Conservation (phyloP, 1,139 yeast species). For the Sugiyamaella neomexicana region DNA sequence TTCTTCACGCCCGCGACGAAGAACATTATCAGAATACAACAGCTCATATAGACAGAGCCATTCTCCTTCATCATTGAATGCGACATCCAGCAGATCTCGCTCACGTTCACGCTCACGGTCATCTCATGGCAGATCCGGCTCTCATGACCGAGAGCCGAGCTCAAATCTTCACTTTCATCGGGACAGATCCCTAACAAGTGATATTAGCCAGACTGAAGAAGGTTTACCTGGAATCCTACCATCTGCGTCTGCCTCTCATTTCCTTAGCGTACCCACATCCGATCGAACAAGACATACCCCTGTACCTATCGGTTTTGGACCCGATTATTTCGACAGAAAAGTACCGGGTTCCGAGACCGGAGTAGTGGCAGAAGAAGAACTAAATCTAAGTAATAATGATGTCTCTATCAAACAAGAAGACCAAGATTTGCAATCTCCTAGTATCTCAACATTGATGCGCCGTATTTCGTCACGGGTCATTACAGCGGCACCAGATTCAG, state of each 20-base stretch:
- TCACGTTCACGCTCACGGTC: background rate
- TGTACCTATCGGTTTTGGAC: background rate
- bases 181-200: background rate
- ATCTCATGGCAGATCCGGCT: background rate
- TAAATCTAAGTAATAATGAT: background rate
- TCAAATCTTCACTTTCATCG: constrained; percentile 1
- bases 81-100: background rate
- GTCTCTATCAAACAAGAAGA: background rate
- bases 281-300: background rate
- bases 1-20: background rate
- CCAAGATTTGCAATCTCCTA: background rate
- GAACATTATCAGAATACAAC: background rate
- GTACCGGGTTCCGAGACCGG: no score
- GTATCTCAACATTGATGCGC: constrained; percentile 8
- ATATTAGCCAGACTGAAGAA: constrained; percentile 7
- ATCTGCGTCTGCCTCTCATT: background rate
- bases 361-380: background rate
- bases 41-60: background rate
- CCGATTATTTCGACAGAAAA: no score
- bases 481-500: constrained; percentile 8
- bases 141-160: background rate
- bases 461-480: constrained; percentile 11
- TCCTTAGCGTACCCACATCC: background rate
- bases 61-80: background rate
- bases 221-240: background rate